Evolutionary conservation across 1,284 basidiomycete genomes (phyloP), one percentile per base, ranked within the genome.

Genomic region (Apiotrichum domesticum): DNA sequence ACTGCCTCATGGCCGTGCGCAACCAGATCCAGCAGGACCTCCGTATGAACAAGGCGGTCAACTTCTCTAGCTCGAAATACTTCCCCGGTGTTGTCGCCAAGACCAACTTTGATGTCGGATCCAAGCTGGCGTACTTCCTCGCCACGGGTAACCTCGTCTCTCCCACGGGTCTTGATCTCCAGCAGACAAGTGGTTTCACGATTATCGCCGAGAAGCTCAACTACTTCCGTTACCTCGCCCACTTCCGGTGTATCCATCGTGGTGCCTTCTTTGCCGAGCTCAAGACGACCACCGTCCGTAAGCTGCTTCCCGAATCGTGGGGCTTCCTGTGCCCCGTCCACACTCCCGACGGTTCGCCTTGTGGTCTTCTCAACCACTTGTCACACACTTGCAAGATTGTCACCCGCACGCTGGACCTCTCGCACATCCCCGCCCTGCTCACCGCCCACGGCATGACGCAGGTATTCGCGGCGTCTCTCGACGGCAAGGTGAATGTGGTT

Each of bases 211-310:
- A 99, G 78, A 98, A 98, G 79, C 83, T 99, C 63, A 99, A 99
- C 77, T 99, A 95, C 84, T 88, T 90, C 71, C 91, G 96, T 48
- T 99, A 98, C 77, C 92, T 99, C 73, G 89, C 89, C 68, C 96
- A 99, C 78, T 99, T 99, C 81, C 83, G 96, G 56, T 97, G 90
- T 75, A 94, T 99, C 45, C 96, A 99, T 79, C 89, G 96, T 79
- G 96, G 96, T 77, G 93, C 96, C 45, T 99, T 99, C 84, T 99
- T 98, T 72, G 92, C 95, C 29, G 94, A 98, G 75, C 84, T 98
- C 60, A 98, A 98, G 81, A 99, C 96, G 1, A 99, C 96, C 0
- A 87, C 93, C 29, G 96, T 99, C 49, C 88, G 96, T 68, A 98
- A 98, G 77, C 80, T 99, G 59, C 80, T 98, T 21, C 96, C 96